A percentile compares a stretch with the other conserved stretches of the same genome.
phyloP scores from a whole-genome alignment of 2,329 filamentous ascomycete genomes.

The Blastomyces silverae region DNA sequence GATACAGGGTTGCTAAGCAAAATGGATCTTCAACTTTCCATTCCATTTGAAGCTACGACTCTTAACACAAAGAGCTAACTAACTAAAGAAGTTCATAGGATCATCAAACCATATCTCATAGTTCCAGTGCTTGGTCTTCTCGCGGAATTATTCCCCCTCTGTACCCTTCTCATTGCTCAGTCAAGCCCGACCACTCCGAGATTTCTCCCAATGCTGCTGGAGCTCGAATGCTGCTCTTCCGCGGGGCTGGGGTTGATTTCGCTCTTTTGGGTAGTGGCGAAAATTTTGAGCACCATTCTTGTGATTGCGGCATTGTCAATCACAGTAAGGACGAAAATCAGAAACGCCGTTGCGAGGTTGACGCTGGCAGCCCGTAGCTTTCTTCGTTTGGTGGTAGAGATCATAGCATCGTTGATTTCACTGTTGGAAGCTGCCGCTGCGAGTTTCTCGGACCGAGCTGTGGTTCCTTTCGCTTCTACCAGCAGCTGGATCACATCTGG shows the following conservation, averaged over 20 bases:
- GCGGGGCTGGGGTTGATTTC: background rate
- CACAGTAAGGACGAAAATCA: conserved; percentile 3
- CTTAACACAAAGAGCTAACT: background rate
- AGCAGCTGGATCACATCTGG: conserved; percentile 3
- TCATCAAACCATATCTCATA: background rate
- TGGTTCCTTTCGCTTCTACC: conserved; percentile 1
- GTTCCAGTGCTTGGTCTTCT: background rate
- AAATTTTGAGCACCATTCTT: conserved; percentile 3
- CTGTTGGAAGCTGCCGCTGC: background rate
- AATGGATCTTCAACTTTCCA: background rate
- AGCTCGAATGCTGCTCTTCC: background rate
- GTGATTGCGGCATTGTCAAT: conserved; percentile 6
- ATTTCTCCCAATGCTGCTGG: background rate
- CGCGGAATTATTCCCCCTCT: background rate
- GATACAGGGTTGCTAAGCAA: background rate
- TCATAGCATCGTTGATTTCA: conserved; percentile 4
- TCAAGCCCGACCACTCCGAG: conserved; percentile 1
- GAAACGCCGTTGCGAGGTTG: background rate
- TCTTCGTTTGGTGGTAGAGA: background rate
- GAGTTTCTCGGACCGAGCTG: background rate
- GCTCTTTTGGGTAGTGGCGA: background rate
- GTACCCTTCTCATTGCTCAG: background rate
- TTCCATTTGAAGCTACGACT: background rate
- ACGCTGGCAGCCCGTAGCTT: conserved; percentile 2
- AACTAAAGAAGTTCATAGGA: conserved; percentile 4